Evolutionary conservation across 2,329 filamentous ascomycete genomes (phyloP).

Genomic region (Sclerotinia sclerotiorum): DNA sequence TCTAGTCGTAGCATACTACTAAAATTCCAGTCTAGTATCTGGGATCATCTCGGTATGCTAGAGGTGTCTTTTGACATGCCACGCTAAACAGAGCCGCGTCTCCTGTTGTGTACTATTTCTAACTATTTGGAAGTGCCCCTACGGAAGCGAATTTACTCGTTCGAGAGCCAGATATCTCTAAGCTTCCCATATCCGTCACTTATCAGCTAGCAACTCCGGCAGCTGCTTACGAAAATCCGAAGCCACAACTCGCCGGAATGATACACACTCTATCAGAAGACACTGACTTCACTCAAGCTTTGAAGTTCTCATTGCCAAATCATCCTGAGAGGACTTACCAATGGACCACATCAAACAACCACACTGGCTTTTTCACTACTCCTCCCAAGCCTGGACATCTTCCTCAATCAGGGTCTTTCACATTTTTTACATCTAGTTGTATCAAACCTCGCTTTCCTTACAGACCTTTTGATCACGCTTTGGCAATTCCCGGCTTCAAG

Average conservation of each 20-base stretch:
- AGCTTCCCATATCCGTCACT: constrained; percentile 74
- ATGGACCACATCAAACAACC: constrained; percentile 84
- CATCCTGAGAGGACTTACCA: constrained; percentile 73
- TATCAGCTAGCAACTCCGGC: constrained; percentile 56
- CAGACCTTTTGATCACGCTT: constrained; percentile 75
- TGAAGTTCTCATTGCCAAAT: constrained; percentile 64
- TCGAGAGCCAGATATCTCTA: constrained; percentile 73
- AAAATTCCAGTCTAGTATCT: not conserved
- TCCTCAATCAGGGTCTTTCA: constrained; percentile 64
- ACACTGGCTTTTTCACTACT: constrained; percentile 77
- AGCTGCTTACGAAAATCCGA: constrained; percentile 53
- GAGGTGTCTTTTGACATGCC: not conserved
- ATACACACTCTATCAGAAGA: constrained; percentile 67
- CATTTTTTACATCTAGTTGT: constrained; percentile 89
- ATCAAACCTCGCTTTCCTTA: constrained; percentile 92
- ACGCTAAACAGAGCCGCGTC: not conserved
- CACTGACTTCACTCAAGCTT: constrained; percentile 77
- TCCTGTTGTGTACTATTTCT: not conserved
- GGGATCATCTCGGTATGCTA: not conserved
- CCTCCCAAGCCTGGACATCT: constrained; percentile 58
- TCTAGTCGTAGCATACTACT: not conserved
- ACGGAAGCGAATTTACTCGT: constrained; percentile 77
- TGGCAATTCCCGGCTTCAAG: constrained; percentile 77
- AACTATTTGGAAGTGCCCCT: constrained; percentile 53
- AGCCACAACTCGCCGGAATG: constrained; percentile 67